phyloP scores from a whole-genome alignment of 441 rosid genomes.

The Gossypium gossypioides region DNA sequence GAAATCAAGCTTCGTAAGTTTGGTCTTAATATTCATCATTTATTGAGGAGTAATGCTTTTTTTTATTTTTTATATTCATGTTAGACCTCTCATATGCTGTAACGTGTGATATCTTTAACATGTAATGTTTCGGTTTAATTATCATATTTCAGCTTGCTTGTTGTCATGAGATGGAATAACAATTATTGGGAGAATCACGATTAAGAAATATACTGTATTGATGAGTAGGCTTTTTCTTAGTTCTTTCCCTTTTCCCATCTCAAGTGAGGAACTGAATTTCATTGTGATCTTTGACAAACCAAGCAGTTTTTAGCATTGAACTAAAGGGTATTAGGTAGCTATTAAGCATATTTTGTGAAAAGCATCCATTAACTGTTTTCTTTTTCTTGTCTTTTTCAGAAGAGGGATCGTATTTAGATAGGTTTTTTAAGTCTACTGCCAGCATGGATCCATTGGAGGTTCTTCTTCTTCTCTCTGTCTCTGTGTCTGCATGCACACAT shows the following conservation, averaged over 20 bases:
- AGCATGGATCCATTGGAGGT: conserved; percentile 68
- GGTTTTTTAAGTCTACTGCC: conserved; percentile 58
- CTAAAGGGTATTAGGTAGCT: background rate
- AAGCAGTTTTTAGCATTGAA: background rate
- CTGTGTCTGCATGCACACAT: background rate
- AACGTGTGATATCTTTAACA: background rate
- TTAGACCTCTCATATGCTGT: background rate
- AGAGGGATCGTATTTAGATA: conserved; percentile 79
- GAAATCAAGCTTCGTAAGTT: conserved; percentile 59
- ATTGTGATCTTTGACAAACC: background rate
- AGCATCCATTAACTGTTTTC: background rate
- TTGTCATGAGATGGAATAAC: background rate
- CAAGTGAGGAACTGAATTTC: background rate
- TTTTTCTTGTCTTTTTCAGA: conserved; percentile 33
- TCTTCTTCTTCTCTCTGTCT: background rate
- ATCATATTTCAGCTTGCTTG: background rate
- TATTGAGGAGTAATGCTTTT: background rate
- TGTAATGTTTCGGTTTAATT: background rate
- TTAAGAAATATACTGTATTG: background rate
- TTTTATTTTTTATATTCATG: background rate
- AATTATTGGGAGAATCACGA: background rate
- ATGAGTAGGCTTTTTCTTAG: background rate
- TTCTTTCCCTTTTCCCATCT: background rate
- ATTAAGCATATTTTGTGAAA: background rate
- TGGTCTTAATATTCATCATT: background rate